Base-by-base conservation (phyloP, 495 filamentous ascomycete genomes). In the Xeromyces bisporus region DNA sequence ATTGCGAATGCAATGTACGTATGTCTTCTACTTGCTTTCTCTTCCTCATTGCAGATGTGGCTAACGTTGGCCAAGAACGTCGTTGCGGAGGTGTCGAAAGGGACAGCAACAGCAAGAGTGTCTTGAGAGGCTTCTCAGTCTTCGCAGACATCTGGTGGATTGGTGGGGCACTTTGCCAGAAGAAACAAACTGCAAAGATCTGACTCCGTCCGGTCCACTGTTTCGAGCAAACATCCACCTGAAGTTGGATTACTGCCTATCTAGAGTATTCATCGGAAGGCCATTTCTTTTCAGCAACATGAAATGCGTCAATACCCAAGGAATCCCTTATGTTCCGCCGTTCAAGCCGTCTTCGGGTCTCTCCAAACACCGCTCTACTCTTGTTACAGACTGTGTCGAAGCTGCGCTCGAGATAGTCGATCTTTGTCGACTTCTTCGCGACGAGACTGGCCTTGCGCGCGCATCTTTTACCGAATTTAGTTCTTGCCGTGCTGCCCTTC, bases 401-500 rank as follows among this genome's bases (percentile, higher is more conserved):
- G 61, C 61, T 6, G 63, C 63, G n/a, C 33, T 65, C 2, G 60
- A 64, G 38, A 58, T 62, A 3, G 55, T 67, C 12, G 54, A 66
- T 23, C 41, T 65, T 6, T 63, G 60, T 35, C 57, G 53, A 13
- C 46, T 62, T 2, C 53, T 67, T 13, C 54, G 59, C 11, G 60
- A 67, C 24, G 57, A 60, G 26, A 50, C 51, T 3, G 63, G 63
- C 7, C 57, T 67, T 23, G 63, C 63, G 9, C 57, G 61, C 21
- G 61, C 63, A 3, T 64, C 60, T 0, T 67, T 66, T 35, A 63
- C 60, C 0, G 63, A 67, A 26, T 67, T 65, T 36, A 67, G 60
- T 28, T 64, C 60, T 2, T 66, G 61, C 28, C 60, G 63, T 27
- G 63, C 61, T 6, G 61, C 63, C 1, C 50, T 67, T 1, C 43